Evolutionary conservation across 2,329 filamentous ascomycete species (phyloP).

Genomic region (Alternaria panax): DNA sequence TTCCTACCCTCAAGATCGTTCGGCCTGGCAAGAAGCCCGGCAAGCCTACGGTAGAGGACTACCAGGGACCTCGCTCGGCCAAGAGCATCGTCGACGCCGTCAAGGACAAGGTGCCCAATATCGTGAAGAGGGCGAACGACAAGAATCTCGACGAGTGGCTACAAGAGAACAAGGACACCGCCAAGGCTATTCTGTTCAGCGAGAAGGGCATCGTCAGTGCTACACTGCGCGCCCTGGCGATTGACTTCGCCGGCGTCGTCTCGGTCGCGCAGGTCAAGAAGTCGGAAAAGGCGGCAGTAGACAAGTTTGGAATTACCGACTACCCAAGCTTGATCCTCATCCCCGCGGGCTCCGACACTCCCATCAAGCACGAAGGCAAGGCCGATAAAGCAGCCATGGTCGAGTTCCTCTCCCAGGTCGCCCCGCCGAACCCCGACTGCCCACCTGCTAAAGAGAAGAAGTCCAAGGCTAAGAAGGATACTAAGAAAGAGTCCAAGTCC

Average conservation of each 20-base stretch:
- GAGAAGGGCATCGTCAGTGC: constrained; percentile 90
- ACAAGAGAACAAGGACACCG: constrained; percentile 67
- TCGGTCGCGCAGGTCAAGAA: constrained; percentile 81
- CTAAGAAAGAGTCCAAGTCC: constrained; percentile 56
- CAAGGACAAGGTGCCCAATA: constrained; percentile 86
- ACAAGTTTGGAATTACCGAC: constrained; percentile 76
- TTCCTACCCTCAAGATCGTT: constrained; percentile 94
- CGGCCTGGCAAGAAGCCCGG: constrained; percentile 81
- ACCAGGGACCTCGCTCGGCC: constrained; percentile 82
- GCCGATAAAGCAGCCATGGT: constrained; percentile 84
- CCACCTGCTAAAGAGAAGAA: constrained; percentile 61
- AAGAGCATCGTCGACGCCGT: constrained; percentile 88
- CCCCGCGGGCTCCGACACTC: constrained; percentile 72
- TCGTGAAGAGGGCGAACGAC: constrained; percentile 82
- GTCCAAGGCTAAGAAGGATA: constrained; percentile 51
- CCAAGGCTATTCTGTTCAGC: constrained; percentile 91
- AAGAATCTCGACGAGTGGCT: constrained; percentile 81
- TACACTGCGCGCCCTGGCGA: constrained; percentile 81
- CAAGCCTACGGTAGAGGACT: constrained; percentile 86
- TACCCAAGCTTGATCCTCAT: constrained; percentile 85
- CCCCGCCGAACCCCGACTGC: constrained; percentile 79
- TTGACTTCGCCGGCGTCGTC: constrained; percentile 86
- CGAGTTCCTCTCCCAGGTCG: constrained; percentile 81
- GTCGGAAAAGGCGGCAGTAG: constrained; percentile 76
- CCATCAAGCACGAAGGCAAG: constrained; percentile 79